phyloP scores from a whole-genome alignment of 371 early-diverging fungal species.

The Syncephalastrum racemosum region DNA sequence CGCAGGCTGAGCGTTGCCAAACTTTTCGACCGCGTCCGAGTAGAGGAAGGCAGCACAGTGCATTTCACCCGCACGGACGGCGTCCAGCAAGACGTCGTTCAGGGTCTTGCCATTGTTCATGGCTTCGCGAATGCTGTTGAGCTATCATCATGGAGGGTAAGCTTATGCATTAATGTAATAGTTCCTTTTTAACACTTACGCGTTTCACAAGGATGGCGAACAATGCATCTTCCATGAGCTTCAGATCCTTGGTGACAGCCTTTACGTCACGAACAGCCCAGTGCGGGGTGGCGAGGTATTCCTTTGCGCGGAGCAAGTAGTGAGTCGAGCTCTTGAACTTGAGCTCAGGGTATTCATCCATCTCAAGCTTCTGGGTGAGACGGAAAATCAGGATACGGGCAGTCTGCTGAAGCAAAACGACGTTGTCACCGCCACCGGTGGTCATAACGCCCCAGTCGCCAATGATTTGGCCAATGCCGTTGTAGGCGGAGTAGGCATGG shows the following conservation, averaged over 20 bases:
- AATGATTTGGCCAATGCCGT: slow-evolving; percentile 62
- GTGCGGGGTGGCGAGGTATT: slow-evolving; percentile 21
- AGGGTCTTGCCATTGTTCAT: slow-evolving; percentile 22
- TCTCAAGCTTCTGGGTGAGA: slow-evolving; percentile 29
- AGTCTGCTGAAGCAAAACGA: slow-evolving; percentile 63
- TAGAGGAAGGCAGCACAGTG: slow-evolving; percentile 39
- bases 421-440: slow-evolving; percentile 76
- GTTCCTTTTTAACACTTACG: slow-evolving; percentile 18
- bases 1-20: slow-evolving; percentile 26
- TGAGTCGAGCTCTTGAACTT: slow-evolving; percentile 34
- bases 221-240: slow-evolving; percentile 26
- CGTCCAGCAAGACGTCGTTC: slow-evolving; percentile 35
- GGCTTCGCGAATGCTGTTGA: slow-evolving; percentile 25
- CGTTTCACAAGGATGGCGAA: slow-evolving; percentile 39
- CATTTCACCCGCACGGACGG: slow-evolving; percentile 37
- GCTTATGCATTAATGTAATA: neutral
- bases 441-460: slow-evolving; percentile 71
- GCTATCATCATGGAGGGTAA: slow-evolving; percentile 12
- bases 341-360: slow-evolving; percentile 30
- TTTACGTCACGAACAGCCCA: slow-evolving; percentile 27
- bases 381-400: slow-evolving; percentile 34
- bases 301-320: slow-evolving; percentile 32
- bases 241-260: slow-evolving; percentile 22
- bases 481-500: slow-evolving; percentile 68
- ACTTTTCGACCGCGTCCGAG: slow-evolving; percentile 28